Evolutionary conservation across 768 basidiomycete genomes (phyloP).

Genomic region (Suillus subaureus): DNA sequence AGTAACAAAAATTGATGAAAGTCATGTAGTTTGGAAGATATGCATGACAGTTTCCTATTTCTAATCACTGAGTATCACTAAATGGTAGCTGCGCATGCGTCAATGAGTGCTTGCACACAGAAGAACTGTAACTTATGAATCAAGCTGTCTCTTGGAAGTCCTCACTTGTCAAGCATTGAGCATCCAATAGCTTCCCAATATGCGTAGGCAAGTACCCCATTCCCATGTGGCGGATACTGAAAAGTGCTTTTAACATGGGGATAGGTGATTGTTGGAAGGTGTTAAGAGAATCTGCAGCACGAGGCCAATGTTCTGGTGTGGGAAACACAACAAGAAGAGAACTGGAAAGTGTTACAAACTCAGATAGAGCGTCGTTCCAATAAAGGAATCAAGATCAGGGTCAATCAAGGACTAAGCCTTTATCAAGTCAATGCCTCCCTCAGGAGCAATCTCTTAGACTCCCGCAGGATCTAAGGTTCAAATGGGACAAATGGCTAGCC

Average conservation of each 20-base stretch:
- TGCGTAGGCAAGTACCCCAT: constrained; percentile 40
- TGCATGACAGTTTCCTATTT: neutral
- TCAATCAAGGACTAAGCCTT: too few relatives aligned
- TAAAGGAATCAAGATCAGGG: too few relatives aligned
- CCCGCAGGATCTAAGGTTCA: too few relatives aligned
- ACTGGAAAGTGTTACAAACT: too few relatives aligned
- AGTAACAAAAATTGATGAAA: neutral
- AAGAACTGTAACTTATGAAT: neutral
- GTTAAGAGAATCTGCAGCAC: constrained; percentile 6
- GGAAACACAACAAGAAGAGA: too few relatives aligned
- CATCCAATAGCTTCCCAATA: constrained; percentile 42
- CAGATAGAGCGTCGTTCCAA: too few relatives aligned
- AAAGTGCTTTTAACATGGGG: constrained; percentile 21
- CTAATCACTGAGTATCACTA: neutral
- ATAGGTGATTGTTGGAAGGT: constrained; percentile 42
- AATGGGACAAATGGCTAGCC: too few relatives aligned
- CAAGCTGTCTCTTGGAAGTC: constrained; percentile 24
- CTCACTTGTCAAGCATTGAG: constrained; percentile 22
- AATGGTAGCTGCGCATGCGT: neutral
- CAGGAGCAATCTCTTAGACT: too few relatives aligned
- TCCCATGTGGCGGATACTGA: constrained; percentile 41
- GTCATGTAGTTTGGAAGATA: neutral
- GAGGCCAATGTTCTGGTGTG: constrained; percentile 10
- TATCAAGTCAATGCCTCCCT: too few relatives aligned
- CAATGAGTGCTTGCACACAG: neutral